Evolutionary conservation across 1,284 basidiomycete genomes (phyloP).

Genomic region (Apiotrichum gamsii): DNA sequence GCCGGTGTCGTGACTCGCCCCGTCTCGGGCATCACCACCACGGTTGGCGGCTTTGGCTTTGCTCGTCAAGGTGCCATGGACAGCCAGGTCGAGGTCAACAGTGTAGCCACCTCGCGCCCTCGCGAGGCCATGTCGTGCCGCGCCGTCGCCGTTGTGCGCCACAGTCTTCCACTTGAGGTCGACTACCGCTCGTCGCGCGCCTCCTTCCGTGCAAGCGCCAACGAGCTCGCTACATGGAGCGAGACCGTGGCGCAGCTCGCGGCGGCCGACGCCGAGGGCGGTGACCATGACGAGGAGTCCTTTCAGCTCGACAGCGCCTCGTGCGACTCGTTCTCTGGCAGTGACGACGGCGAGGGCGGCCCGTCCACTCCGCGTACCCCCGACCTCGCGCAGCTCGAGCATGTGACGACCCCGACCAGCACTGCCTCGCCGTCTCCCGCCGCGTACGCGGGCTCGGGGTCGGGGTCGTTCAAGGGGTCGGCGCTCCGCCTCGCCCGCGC

Average conservation of each 20-base stretch:
- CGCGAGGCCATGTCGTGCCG: not conserved
- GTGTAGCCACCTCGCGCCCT: not conserved
- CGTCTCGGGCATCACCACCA: not conserved
- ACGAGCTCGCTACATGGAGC: not conserved
- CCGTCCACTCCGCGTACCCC: constrained; percentile 16
- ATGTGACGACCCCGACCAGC: not conserved
- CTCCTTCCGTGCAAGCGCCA: not conserved
- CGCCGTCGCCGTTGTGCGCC: not conserved
- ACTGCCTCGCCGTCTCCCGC: not conserved
- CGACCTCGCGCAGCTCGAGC: constrained; percentile 5
- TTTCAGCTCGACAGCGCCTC: constrained; percentile 3
- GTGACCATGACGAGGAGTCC: constrained; percentile 3
- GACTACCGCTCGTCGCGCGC: constrained; percentile 1
- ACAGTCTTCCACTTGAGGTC: not conserved
- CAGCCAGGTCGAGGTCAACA: not conserved
- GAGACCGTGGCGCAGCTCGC: not conserved
- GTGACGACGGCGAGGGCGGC: constrained; percentile 8
- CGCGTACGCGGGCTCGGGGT: not conserved
- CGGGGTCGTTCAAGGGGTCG: not conserved
- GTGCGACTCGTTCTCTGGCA: not conserved
- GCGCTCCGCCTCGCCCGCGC: not conserved
- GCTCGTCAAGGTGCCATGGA: constrained; percentile 1
- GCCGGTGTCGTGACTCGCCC: constrained; percentile 3
- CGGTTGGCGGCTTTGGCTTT: not conserved
- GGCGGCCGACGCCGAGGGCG: not conserved